phyloP scores from a whole-genome alignment of 192 early-diverging fungal species.

The Diversispora eburnea region DNA sequence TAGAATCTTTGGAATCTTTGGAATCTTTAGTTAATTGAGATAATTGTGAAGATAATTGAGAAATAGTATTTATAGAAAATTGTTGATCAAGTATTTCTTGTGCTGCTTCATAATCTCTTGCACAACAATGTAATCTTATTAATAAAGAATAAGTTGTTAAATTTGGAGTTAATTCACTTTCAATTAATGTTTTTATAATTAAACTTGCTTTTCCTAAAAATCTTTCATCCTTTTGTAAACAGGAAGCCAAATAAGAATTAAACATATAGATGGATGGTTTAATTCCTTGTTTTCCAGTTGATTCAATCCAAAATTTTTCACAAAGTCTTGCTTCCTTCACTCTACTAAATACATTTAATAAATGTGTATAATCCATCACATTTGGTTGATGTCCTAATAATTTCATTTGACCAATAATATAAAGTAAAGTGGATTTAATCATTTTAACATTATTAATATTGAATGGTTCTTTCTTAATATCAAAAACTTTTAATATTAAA shows the following conservation, averaged over 20 bases:
- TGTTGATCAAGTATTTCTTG: background rate
- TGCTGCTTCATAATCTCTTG: background rate
- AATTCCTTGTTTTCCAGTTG: background rate
- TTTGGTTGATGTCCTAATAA: background rate
- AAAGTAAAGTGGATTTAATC: background rate
- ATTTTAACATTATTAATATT: background rate
- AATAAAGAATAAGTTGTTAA: background rate
- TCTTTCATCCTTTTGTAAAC: background rate
- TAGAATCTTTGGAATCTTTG: too few relatives aligned
- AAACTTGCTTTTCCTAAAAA: background rate
- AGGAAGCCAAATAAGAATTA: slow-evolving; percentile 20
- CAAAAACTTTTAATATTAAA: slow-evolving; percentile 5
- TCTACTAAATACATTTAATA: slow-evolving; percentile 14
- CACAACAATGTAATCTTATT: background rate
- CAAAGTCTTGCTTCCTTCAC: background rate
- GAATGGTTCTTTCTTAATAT: background rate
- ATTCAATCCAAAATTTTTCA: slow-evolving; percentile 8
- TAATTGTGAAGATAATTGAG: too few relatives aligned
- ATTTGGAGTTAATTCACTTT: background rate
- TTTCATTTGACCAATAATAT: slow-evolving; percentile 18
- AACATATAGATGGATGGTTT: slow-evolving; percentile 4
- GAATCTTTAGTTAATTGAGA: too few relatives aligned
- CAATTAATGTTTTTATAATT: background rate
- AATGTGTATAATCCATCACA: slow-evolving; percentile 13
- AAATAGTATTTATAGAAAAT: background rate